Evolutionary conservation across 768 basidiomycete species (phyloP).

Genomic region (Hypsizygus marmoreus): DNA sequence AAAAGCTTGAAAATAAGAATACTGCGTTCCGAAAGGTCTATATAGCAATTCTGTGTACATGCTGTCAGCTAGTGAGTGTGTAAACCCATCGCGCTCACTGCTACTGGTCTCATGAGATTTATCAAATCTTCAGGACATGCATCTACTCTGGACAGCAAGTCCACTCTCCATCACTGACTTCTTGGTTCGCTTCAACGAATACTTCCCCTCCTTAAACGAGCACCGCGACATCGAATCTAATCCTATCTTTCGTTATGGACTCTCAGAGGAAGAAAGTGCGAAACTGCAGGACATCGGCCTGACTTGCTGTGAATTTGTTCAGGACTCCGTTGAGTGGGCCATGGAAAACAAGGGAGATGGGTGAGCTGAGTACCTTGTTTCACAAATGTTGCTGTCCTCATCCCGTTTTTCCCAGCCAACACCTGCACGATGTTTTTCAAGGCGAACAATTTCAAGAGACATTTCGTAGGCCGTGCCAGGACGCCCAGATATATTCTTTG

Average conservation of each 20-base stretch:
- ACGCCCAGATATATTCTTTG: slow-evolving; percentile 16
- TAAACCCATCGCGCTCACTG: neutral
- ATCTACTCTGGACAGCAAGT: slow-evolving; percentile 29
- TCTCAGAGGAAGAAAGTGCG: slow-evolving; percentile 24
- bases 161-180: slow-evolving; percentile 32
- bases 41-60: slow-evolving; percentile 28
- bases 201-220: slow-evolving; percentile 35
- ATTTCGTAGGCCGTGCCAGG: slow-evolving; percentile 17
- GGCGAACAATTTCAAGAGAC: slow-evolving; percentile 18
- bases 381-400: neutral
- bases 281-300: slow-evolving; percentile 17
- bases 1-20: slow-evolving; percentile 14
- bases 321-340: slow-evolving; percentile 23
- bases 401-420: slow-evolving; percentile 17
- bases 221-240: slow-evolving; percentile 18
- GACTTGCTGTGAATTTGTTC: slow-evolving; percentile 16
- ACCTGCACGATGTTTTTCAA: slow-evolving; percentile 18
- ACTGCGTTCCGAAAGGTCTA: slow-evolving; percentile 30
- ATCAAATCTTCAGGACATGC: slow-evolving; percentile 30
- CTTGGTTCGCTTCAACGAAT: slow-evolving; percentile 42
- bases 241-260: slow-evolving; percentile 27
- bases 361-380: slow-evolving; percentile 10
- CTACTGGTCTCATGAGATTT: neutral
- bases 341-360: slow-evolving; percentile 14
- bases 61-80: slow-evolving; percentile 30